Evolutionary conservation across 1,284 basidiomycete genomes (phyloP).

Genomic region (Pseudozyma pruni): DNA sequence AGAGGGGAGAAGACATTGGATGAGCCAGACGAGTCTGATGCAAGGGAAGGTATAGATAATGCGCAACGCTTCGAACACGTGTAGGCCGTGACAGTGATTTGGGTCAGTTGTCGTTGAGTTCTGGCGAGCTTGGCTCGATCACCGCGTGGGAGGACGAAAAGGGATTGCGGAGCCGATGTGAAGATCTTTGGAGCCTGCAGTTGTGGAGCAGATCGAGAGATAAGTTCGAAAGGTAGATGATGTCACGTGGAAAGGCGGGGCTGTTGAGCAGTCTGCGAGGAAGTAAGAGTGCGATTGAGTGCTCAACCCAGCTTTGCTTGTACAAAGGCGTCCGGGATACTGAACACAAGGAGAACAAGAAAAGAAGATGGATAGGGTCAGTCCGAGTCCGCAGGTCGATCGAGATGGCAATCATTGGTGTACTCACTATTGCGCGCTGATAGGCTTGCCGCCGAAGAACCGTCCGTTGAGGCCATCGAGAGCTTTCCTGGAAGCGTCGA

Average conservation of each 20-base stretch:
- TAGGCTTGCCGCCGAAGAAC: slow-evolving; percentile 63
- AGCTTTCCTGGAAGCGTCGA: slow-evolving; percentile 83
- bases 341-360: slow-evolving; percentile 1
- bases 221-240: neutral
- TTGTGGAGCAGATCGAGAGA: slow-evolving; percentile 1
- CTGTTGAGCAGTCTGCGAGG: neutral
- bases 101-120: no score
- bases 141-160: no score
- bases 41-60: neutral
- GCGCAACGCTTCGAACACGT: no score
- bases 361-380: neutral
- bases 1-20: slow-evolving; percentile 5
- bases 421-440: slow-evolving; percentile 64
- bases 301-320: slow-evolving; percentile 51
- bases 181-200: slow-evolving; percentile 2
- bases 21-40: slow-evolving; percentile 37
- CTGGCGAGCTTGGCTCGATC: no score
- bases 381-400: no score
- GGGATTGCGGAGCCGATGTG: no score
- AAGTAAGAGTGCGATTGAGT: neutral
- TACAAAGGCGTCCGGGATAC: slow-evolving; percentile 56
- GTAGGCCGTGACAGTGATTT: no score
- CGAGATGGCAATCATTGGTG: neutral
- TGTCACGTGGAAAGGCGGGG: neutral
- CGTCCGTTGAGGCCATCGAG: slow-evolving; percentile 90